Evolutionary conservation across 1,139 yeast genomes (phyloP).

Genomic region (Debaryomycetaceae sp.): DNA sequence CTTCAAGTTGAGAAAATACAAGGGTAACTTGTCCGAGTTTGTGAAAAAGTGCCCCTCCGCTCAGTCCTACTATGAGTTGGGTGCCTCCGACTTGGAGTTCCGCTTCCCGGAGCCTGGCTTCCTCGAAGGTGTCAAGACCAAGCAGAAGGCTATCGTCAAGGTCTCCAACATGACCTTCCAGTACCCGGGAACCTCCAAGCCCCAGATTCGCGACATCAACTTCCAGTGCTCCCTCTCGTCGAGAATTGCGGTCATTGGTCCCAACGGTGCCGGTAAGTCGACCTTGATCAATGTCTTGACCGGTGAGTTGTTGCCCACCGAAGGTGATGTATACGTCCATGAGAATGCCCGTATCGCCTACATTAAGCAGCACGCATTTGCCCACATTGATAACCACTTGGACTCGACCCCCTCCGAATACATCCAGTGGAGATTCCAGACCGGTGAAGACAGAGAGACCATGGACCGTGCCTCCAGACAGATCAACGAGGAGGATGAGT

Average conservation of each 20-base stretch:
- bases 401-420: constrained; percentile 99
- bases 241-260: constrained; percentile 99
- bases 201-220: constrained; percentile 80
- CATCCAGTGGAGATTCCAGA: constrained; percentile 99
- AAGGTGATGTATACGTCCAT: constrained; percentile 98
- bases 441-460: constrained; percentile 99
- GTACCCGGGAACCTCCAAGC: constrained; percentile 97
- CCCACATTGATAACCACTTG: constrained; percentile 96
- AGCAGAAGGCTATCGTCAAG: constrained; percentile 99
- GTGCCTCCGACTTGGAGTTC: constrained; percentile 95
- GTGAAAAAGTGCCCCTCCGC: constrained; percentile 99
- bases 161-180: constrained; percentile 96
- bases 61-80: constrained; percentile 95
- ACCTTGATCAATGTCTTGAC: constrained; percentile 96
- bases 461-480: constrained; percentile 99
- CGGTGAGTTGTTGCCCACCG: constrained; percentile 97
- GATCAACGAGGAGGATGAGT: constrained; percentile 93
- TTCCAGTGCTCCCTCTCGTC: constrained; percentile 99
- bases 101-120: constrained; percentile 99
- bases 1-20: constrained; percentile 98
- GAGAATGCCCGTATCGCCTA: constrained; percentile 99
- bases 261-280: constrained; percentile 99
- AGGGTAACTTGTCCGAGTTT: constrained; percentile 98
- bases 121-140: constrained; percentile 99
- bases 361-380: constrained; percentile 99